Percentiles rank a stretch among this genome's conserved stretches.
phyloP scores from a whole-genome alignment of 139 green algal genomes.

The Chlorella sorokiniana region DNA sequence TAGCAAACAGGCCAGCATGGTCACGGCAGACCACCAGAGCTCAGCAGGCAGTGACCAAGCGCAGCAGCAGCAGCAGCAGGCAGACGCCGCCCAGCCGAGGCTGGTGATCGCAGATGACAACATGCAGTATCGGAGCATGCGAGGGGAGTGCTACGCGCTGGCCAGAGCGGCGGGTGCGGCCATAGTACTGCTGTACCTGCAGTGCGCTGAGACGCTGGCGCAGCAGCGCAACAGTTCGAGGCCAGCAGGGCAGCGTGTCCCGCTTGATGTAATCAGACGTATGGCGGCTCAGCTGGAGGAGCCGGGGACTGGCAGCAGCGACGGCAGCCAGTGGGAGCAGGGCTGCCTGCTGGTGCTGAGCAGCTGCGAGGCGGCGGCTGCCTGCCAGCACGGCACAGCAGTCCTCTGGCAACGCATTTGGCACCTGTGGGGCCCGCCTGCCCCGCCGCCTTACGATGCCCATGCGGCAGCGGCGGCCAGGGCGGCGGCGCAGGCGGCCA shows the following conservation, averaged over 20 bases:
- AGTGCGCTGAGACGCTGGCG: slow-evolving; percentile 5
- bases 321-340: neutral
- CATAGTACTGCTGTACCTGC: slow-evolving; percentile 6
- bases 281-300: slow-evolving; percentile 17
- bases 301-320: neutral
- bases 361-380: neutral
- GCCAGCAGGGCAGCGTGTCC: neutral
- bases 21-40: too few species aligned
- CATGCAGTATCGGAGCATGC: slow-evolving; percentile 28
- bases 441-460: neutral
- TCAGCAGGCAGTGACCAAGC: neutral
- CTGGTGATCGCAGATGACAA: slow-evolving; percentile 28
- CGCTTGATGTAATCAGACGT: neutral
- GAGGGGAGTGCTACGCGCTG: slow-evolving; percentile 9
- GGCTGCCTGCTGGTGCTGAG: neutral
- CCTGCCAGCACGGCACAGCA: neutral
- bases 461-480: neutral
- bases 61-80: neutral
- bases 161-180: neutral
- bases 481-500: neutral
- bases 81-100: neutral
- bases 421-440: slow-evolving; percentile 1
- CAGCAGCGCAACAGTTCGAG: slow-evolving; percentile 4
- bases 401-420: neutral
- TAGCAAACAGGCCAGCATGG: too few species aligned